Conservation (phyloP, 805 yeast species). For the Sungouiozyma ichnusensis region DNA sequence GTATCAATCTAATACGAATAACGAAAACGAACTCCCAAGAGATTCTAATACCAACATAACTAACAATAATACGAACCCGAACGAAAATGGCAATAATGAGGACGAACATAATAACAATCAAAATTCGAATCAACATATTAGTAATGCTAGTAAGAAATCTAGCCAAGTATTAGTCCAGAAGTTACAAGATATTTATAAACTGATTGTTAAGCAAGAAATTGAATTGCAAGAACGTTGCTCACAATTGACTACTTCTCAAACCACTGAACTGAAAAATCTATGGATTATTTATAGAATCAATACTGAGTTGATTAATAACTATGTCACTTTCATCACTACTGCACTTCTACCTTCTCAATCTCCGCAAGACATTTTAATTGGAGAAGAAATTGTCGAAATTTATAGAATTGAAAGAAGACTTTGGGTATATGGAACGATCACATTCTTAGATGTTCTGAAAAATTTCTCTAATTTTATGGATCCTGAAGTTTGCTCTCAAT, state of each 20-base stretch:
- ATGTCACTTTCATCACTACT: conserved; percentile 60
- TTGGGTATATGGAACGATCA: conserved; percentile 83
- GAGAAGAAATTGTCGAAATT: conserved; percentile 64
- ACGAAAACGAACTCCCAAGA: conserved; percentile 2
- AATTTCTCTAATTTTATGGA: conserved; percentile 66
- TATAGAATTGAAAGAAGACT: conserved; percentile 69
- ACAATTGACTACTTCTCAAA: conserved; percentile 45
- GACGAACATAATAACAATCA: conserved; percentile 14
- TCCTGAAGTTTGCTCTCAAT: conserved; percentile 69
- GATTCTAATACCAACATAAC: conserved; percentile 5
- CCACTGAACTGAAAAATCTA: conserved; percentile 48
- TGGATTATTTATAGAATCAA: conserved; percentile 67
- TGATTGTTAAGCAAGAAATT: conserved; percentile 56
- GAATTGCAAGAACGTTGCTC: conserved; percentile 62
- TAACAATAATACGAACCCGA: conserved; percentile 6
- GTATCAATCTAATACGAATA: conserved; percentile 4
- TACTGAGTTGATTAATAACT: conserved; percentile 54
- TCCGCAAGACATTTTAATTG: conserved; percentile 30
- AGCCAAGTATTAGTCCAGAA: conserved; percentile 49
- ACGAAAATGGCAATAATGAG: conserved; percentile 9
- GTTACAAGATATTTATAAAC: conserved; percentile 63
- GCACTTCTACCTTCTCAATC: conserved; percentile 67
- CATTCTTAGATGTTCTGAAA: conserved; percentile 65
- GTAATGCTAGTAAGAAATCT: conserved; percentile 23
- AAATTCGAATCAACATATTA: conserved; percentile 14